A percentile compares a stretch with the other conserved stretches of the same genome.
Evolutionary conservation across 2,329 filamentous ascomycete genomes (phyloP).

Genomic region (Fusarium longipes): DNA sequence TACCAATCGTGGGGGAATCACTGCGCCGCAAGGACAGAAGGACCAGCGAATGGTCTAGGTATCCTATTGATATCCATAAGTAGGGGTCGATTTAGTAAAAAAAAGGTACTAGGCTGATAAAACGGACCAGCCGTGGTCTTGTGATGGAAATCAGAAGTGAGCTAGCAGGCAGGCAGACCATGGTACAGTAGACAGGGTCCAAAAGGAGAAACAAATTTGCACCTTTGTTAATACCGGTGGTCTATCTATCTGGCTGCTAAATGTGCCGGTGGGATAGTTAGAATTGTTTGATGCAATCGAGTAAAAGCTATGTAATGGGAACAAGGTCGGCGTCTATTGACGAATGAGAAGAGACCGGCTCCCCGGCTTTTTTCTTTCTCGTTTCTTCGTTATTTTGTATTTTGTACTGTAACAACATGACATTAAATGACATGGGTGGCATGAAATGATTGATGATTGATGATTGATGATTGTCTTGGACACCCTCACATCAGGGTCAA

Average conservation of each 20-base stretch:
- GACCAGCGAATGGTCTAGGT: background rate
- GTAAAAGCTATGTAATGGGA: slow-evolving; percentile 48
- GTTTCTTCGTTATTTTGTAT: background rate
- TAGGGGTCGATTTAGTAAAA: slow-evolving; percentile 44
- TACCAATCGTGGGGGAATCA: slow-evolving; percentile 43
- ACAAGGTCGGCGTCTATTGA: slow-evolving; percentile 41
- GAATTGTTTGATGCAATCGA: slow-evolving; percentile 45
- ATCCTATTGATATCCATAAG: background rate
- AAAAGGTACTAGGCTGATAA: slow-evolving; percentile 18
- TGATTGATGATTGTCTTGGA: background rate
- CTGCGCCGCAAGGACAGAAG: slow-evolving; percentile 26
- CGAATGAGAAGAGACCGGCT: slow-evolving; percentile 39
- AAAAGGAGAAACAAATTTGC: slow-evolving; percentile 28
- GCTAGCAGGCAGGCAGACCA: background rate
- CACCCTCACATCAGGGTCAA: slow-evolving; percentile 12
- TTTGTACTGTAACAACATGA: slow-evolving; percentile 9
- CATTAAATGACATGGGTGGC: slow-evolving; percentile 37
- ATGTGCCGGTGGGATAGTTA: background rate
- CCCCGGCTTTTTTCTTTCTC: slow-evolving; percentile 15
- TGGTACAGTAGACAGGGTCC: slow-evolving; percentile 17
- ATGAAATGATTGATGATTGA: slow-evolving; percentile 1
- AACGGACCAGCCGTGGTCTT: slow-evolving; percentile 44
- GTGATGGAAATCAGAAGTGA: slow-evolving; percentile 36
- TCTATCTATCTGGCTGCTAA: slow-evolving; percentile 6
- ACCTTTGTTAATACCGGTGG: background rate